Conservation (phyloP, 2,329 filamentous ascomycete species). For the Fusarium neocosmosporiellum region DNA sequence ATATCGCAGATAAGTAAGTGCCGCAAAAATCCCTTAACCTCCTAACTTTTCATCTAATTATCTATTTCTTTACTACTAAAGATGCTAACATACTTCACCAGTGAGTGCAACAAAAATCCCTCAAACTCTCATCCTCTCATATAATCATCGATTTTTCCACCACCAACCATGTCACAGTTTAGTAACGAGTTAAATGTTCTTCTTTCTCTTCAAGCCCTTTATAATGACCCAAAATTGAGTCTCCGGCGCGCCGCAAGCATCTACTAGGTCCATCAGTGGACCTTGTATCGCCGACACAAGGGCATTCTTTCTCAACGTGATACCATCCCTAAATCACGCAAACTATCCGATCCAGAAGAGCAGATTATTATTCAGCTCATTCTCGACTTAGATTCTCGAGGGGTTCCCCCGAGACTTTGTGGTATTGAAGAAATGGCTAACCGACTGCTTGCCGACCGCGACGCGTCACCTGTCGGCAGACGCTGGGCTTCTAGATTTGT, state of each 20-base stretch:
- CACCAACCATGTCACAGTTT: not conserved
- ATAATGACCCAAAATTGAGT: not conserved
- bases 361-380: too few species aligned
- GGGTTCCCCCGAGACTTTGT: too few species aligned
- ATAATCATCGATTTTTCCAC: not conserved
- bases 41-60: not conserved
- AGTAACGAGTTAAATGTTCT: not conserved
- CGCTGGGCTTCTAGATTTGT: too few species aligned
- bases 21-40: not conserved
- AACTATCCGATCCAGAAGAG: not conserved
- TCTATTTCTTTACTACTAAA: not conserved
- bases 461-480: too few species aligned
- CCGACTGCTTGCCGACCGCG: too few species aligned
- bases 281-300: fast-evolving
- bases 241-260: not conserved
- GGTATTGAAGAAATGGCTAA: too few species aligned
- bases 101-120: not conserved
- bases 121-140: not conserved
- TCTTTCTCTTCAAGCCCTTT: not conserved
- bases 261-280: not conserved
- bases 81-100: too few species aligned
- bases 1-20: not conserved
- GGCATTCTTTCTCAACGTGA: not conserved
- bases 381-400: too few species aligned
- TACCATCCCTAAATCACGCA: not conserved